Evolutionary conservation across 2,329 filamentous ascomycete species (phyloP).

Genomic region (Hypoxylon sp.): DNA sequence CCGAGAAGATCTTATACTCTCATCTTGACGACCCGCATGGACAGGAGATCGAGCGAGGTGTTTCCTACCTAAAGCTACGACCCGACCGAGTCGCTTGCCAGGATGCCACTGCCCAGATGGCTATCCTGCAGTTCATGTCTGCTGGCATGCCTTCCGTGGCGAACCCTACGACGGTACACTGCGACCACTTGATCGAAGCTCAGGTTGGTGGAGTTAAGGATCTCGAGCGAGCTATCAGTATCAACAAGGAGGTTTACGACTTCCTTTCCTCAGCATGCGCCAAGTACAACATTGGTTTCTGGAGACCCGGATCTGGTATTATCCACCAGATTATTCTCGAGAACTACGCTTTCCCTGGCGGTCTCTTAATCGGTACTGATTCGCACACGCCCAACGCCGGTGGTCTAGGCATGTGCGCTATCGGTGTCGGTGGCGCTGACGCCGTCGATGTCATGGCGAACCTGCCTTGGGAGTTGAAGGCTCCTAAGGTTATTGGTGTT

Average conservation of each 20-base stretch:
- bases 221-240: conserved; percentile 88
- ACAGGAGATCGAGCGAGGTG: conserved; percentile 96
- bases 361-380: conserved; percentile 96
- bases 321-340: conserved; percentile 99
- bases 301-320: conserved; percentile 98
- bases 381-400: conserved; percentile 98
- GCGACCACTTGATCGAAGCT: conserved; percentile 99
- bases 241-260: conserved; percentile 99
- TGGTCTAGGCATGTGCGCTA: conserved; percentile 94
- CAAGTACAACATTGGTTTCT: conserved; percentile 99
- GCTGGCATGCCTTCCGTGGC: conserved; percentile 96
- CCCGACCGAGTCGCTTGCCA: conserved; percentile 99
- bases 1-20: conserved; percentile 99
- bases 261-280: conserved; percentile 94
- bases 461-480: conserved; percentile 94
- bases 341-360: conserved; percentile 99
- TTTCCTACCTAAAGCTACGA: conserved; percentile 95
- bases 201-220: conserved; percentile 95
- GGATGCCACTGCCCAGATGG: conserved; percentile 99
- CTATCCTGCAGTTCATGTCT: conserved; percentile 99
- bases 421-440: conserved; percentile 98
- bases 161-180: conserved; percentile 96
- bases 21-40: conserved; percentile 97
- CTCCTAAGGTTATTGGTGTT: conserved; percentile 96
- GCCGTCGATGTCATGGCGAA: conserved; percentile 92